These are phyloP conservation scores for Penicillium herquei DNA, from an alignment of 495 filamentous ascomycete species.

Conservation along the genomic window DNA sequence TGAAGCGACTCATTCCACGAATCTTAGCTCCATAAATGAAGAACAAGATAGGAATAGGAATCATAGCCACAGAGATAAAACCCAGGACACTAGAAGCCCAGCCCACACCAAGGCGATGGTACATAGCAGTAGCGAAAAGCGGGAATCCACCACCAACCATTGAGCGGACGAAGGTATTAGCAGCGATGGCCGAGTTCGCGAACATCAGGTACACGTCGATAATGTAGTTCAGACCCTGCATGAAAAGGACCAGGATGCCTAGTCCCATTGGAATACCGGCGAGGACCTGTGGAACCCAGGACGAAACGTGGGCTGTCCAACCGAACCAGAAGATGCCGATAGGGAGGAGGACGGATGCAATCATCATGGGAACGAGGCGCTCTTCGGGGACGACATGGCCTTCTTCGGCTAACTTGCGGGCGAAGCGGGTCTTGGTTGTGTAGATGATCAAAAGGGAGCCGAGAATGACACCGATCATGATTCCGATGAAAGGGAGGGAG, in stretches of 20 bases:
- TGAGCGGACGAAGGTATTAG: slow-evolving; percentile 66
- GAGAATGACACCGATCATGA: slow-evolving; percentile 54
- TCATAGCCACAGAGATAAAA: slow-evolving; percentile 60
- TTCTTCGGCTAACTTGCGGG: slow-evolving; percentile 46
- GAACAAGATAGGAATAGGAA: slow-evolving; percentile 71
- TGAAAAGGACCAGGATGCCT: slow-evolving; percentile 56
- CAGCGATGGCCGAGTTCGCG: slow-evolving; percentile 61
- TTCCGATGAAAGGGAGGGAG: slow-evolving; percentile 59
- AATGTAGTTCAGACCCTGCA: slow-evolving; percentile 62
- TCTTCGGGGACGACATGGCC: slow-evolving; percentile 55
- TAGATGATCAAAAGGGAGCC: slow-evolving; percentile 48
- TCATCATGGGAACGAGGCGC: slow-evolving; percentile 57
- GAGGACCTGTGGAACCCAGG: slow-evolving; percentile 50
- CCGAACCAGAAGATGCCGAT: slow-evolving; percentile 64
- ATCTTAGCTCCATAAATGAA: slow-evolving; percentile 67
- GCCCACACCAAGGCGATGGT: slow-evolving; percentile 57
- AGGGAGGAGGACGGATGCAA: slow-evolving; percentile 54
- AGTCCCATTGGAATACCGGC: slow-evolving; percentile 50
- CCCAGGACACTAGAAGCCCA: slow-evolving; percentile 67
- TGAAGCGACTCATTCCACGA: slow-evolving; percentile 49
- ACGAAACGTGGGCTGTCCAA: slow-evolving; percentile 51
- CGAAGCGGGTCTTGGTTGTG: slow-evolving; percentile 52
- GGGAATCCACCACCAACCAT: slow-evolving; percentile 65
- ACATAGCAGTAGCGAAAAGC: slow-evolving; percentile 62
- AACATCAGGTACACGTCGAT: slow-evolving; percentile 62